These are phyloP conservation scores for Sporobolomyces roseus DNA, from an alignment of 768 basidiomycete species.

Conservation along the genomic window DNA sequence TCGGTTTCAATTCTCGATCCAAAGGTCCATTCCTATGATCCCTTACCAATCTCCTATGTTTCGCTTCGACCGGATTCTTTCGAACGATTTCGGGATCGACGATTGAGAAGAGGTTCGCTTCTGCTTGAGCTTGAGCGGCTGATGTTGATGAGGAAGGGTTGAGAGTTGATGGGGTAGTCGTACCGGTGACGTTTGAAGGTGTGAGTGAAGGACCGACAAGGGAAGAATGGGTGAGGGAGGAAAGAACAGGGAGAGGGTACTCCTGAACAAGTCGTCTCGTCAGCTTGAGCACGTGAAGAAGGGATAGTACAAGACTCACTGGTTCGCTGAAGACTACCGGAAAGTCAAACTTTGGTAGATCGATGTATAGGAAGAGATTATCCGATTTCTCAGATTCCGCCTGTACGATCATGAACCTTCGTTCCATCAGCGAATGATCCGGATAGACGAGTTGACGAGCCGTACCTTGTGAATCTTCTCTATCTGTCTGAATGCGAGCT, in stretches of 20 bases:
- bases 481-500: slow-evolving; percentile 87
- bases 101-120: slow-evolving; percentile 72
- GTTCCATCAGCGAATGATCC: no score
- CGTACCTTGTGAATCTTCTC: slow-evolving; percentile 87
- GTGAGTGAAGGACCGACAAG: slow-evolving; percentile 31
- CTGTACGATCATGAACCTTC: no score
- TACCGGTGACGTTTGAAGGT: slow-evolving; percentile 51
- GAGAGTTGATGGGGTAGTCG: slow-evolving; percentile 66
- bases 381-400: slow-evolving; percentile 86
- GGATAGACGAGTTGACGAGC: no score
- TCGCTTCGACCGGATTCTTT: slow-evolving; percentile 96
- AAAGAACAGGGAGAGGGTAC: slow-evolving; percentile 42
- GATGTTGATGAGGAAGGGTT: slow-evolving; percentile 39
- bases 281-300: not conserved
- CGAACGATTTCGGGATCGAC: slow-evolving; percentile 84
- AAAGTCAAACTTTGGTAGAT: slow-evolving; percentile 93
- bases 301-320: slow-evolving; percentile 51
- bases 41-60: slow-evolving; percentile 86
- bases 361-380: slow-evolving; percentile 91
- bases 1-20: slow-evolving; percentile 92
- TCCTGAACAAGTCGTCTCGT: slow-evolving; percentile 24
- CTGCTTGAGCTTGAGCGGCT: slow-evolving; percentile 46
- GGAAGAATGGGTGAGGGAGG: slow-evolving; percentile 42
- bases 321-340: slow-evolving; percentile 93
- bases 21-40: slow-evolving; percentile 93